Percentiles rank a stretch among this genome's conserved stretches.
Evolutionary conservation across 805 yeast genomes (phyloP).

Genomic region (Starmerella bacillaris): DNA sequence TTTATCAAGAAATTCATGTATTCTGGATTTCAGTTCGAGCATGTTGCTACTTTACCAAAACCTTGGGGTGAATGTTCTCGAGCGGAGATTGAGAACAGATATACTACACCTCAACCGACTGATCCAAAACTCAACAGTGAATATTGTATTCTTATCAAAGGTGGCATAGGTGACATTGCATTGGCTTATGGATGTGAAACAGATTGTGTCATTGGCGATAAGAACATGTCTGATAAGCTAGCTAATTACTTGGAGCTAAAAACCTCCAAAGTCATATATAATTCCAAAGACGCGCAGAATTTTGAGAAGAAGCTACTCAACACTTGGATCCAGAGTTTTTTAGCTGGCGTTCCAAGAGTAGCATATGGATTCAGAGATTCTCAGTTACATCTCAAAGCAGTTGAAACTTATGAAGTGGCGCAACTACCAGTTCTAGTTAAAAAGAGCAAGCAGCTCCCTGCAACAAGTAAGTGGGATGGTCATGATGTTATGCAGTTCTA

Average conservation of each 20-base stretch:
- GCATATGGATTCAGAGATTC: slow-evolving; percentile 80
- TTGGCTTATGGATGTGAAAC: slow-evolving; percentile 75
- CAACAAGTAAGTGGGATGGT: slow-evolving; percentile 35
- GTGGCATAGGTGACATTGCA: slow-evolving; percentile 62
- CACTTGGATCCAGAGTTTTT: slow-evolving; percentile 88
- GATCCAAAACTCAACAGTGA: slow-evolving; percentile 64
- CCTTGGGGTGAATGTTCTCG: slow-evolving; percentile 62
- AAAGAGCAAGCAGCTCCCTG: slow-evolving; percentile 6
- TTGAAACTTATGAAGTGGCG: slow-evolving; percentile 62
- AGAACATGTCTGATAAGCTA: slow-evolving; percentile 30
- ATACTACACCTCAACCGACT: slow-evolving; percentile 31
- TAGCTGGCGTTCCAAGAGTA: slow-evolving; percentile 65
- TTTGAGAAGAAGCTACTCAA: slow-evolving; percentile 76
- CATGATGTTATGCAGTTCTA: slow-evolving; percentile 70
- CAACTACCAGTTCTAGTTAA: slow-evolving; percentile 41
- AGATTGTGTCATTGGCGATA: slow-evolving; percentile 74
- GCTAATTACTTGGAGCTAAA: slow-evolving; percentile 74
- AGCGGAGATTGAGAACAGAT: slow-evolving; percentile 46
- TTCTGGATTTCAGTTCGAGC: slow-evolving; percentile 66
- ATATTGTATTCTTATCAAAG: slow-evolving; percentile 58
- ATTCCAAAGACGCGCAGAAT: slow-evolving; percentile 37
- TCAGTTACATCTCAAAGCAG: slow-evolving; percentile 38
- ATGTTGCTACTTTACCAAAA: slow-evolving; percentile 43
- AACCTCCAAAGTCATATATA: slow-evolving; percentile 40
- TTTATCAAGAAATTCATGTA: slow-evolving; percentile 18